A percentile compares a stretch with the other conserved stretches of the same genome.
Conservation (phyloP, 768 basidiomycete species). For the Rossbeevera mucosa region DNA sequence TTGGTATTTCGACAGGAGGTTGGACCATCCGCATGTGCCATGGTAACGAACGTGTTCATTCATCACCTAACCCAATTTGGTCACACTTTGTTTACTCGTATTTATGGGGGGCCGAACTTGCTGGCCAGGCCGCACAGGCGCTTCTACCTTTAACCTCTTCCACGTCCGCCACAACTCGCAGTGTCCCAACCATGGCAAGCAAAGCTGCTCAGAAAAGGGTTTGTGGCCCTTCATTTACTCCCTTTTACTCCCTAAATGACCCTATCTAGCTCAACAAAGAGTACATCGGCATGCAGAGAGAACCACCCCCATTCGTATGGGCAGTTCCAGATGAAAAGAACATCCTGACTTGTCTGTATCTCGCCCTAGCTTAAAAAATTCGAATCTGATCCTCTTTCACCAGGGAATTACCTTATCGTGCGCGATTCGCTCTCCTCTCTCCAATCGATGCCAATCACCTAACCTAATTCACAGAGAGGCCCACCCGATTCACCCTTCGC, state of each 20-base stretch:
- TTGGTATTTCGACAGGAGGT: background rate
- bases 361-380: conserved; percentile 3
- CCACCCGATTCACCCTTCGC: conserved; percentile 89
- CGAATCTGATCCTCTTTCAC: conserved; percentile 7
- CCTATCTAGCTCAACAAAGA: conserved; percentile 70
- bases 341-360: conserved; percentile 80
- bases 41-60: conserved; percentile 9
- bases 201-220: conserved; percentile 87
- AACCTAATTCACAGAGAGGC: conserved; percentile 56
- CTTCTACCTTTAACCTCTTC: conserved; percentile 21
- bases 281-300: conserved; percentile 86
- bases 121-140: conserved; percentile 22
- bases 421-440: conserved; percentile 21
- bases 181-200: conserved; percentile 56
- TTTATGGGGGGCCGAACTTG: conserved; percentile 25
- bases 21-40: conserved; percentile 1
- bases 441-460: conserved; percentile 6
- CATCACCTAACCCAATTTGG: conserved; percentile 19
- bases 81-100: conserved; percentile 15
- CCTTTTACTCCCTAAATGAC: background rate
- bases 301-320: conserved; percentile 95
- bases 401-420: conserved; percentile 96
- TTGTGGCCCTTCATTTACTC: conserved; percentile 20
- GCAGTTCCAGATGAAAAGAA: conserved; percentile 97
- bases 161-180: conserved; percentile 8